Percentiles rank a stretch among this genome's conserved stretches.
Evolutionary conservation across 108 stramenopile genomes (phyloP).

Genomic region (Cyclotella sp.): DNA sequence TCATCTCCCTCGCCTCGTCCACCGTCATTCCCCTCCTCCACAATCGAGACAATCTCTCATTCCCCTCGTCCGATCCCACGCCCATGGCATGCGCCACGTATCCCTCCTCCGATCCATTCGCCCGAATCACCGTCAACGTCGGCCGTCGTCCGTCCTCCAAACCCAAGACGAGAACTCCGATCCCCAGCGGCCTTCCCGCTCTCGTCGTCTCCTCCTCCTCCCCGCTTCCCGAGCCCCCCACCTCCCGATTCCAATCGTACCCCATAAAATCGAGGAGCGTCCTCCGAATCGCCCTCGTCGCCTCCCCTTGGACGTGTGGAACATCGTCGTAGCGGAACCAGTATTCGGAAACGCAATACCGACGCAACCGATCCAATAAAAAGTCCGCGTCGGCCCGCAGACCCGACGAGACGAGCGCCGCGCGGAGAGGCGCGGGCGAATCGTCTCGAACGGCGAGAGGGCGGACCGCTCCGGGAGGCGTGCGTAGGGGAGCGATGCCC

Average conservation of each 20-base stretch:
- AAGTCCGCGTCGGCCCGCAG: slow-evolving; percentile 36
- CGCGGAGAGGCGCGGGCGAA: no score
- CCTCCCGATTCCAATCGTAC: slow-evolving; percentile 38
- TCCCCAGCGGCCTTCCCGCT: slow-evolving; percentile 50
- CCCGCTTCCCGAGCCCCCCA: slow-evolving; percentile 26
- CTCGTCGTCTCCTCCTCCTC: slow-evolving; percentile 17
- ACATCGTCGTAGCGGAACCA: slow-evolving; percentile 50
- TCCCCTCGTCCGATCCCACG: slow-evolving; percentile 21
- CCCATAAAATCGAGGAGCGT: slow-evolving; percentile 40
- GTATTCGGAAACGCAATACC: slow-evolving; percentile 25
- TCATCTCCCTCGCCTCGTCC: slow-evolving; percentile 16
- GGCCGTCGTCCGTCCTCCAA: slow-evolving; percentile 14
- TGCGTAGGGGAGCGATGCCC: slow-evolving; percentile 25
- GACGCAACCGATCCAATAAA: slow-evolving; percentile 17
- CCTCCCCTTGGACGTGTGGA: slow-evolving; percentile 4
- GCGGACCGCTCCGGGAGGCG: slow-evolving; percentile 27
- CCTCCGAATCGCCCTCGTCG: no score
- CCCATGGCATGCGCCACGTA: slow-evolving; percentile 53
- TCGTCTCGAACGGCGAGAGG: slow-evolving; percentile 27
- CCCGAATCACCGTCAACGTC: slow-evolving; percentile 31
- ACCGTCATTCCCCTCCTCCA: slow-evolving; percentile 33
- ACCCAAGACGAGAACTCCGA: slow-evolving; percentile 36
- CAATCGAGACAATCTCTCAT: slow-evolving; percentile 28
- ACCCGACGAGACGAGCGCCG: slow-evolving; percentile 28
- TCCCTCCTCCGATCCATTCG: slow-evolving; percentile 37